Evolutionary conservation across 179 eudicot species (phyloP).

Genomic region (Actinidia chinensis): DNA sequence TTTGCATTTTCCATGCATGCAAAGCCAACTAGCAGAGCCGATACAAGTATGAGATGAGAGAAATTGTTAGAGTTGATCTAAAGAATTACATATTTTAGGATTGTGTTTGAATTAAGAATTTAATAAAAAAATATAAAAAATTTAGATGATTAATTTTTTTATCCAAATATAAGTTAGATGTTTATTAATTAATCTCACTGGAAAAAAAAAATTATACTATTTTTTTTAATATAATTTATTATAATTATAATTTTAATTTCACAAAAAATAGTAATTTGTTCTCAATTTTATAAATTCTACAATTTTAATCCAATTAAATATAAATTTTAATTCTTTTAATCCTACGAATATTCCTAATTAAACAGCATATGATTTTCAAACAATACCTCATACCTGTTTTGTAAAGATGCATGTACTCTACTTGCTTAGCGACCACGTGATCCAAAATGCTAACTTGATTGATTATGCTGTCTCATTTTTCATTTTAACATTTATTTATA

Average conservation of each 20-base stretch:
- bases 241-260: not conserved
- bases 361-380: not conserved
- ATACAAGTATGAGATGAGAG: not conserved
- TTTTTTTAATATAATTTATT: too few species aligned
- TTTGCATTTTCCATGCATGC: not conserved
- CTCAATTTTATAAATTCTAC: not conserved
- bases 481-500: not conserved
- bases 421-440: too few species aligned
- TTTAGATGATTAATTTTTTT: not conserved
- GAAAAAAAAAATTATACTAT: too few species aligned
- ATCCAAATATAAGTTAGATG: too few species aligned
- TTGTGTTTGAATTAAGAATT: too few species aligned
- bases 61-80: too few species aligned
- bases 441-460: too few species aligned
- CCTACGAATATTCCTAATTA: not conserved
- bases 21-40: not conserved
- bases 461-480: not conserved
- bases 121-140: too few species aligned
- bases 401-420: too few species aligned
- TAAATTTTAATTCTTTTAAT: not conserved
- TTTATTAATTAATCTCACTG: too few species aligned
- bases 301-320: not conserved
- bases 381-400: not conserved
- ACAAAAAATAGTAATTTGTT: not conserved
- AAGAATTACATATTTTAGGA: not conserved